Conservation (phyloP, 176 grass and related monocot genomes). For the Zoysia pacifica region DNA sequence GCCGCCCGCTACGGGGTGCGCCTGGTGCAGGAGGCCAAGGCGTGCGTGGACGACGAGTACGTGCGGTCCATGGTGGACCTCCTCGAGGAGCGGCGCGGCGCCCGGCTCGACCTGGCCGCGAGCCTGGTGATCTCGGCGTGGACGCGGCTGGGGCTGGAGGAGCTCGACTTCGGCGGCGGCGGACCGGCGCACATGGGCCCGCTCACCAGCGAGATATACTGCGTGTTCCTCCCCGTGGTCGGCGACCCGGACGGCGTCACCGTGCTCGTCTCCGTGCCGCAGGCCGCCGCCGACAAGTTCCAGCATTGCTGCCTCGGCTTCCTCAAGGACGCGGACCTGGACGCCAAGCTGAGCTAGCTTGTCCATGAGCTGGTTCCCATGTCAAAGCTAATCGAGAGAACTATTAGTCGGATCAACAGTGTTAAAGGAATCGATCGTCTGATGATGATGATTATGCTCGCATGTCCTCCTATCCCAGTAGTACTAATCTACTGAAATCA, state of each 20-base stretch:
- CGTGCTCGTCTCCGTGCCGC: slow-evolving; percentile 74
- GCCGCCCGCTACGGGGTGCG: slow-evolving; percentile 30
- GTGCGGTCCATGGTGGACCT: slow-evolving; percentile 84
- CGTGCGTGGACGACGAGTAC: slow-evolving; percentile 57
- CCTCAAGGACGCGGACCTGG: slow-evolving; percentile 11
- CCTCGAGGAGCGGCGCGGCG: slow-evolving; percentile 59
- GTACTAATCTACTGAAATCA: neutral
- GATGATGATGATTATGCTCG: slow-evolving; percentile 1
- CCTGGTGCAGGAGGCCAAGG: slow-evolving; percentile 79
- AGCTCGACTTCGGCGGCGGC: slow-evolving; percentile 82
- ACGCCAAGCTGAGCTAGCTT: neutral
- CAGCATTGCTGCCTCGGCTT: slow-evolving; percentile 55
- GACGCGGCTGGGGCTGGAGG: slow-evolving; percentile 79
- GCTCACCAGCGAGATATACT: slow-evolving; percentile 93
- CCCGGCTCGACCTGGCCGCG: slow-evolving; percentile 61
- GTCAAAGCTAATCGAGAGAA: neutral
- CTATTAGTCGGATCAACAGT: neutral
- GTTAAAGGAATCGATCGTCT: neutral
- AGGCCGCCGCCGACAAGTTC: slow-evolving; percentile 55
- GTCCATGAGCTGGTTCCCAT: neutral
- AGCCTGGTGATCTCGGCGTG: slow-evolving; percentile 89
- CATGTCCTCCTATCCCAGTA: neutral
- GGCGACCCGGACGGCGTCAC: slow-evolving; percentile 64
- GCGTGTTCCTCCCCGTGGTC: slow-evolving; percentile 72
- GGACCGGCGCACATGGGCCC: slow-evolving; percentile 77